These are phyloP conservation scores for Pleurozium schreberi DNA, from an alignment of 225 moss, liverwort and hornwort genomes.

Conservation along the genomic window DNA sequence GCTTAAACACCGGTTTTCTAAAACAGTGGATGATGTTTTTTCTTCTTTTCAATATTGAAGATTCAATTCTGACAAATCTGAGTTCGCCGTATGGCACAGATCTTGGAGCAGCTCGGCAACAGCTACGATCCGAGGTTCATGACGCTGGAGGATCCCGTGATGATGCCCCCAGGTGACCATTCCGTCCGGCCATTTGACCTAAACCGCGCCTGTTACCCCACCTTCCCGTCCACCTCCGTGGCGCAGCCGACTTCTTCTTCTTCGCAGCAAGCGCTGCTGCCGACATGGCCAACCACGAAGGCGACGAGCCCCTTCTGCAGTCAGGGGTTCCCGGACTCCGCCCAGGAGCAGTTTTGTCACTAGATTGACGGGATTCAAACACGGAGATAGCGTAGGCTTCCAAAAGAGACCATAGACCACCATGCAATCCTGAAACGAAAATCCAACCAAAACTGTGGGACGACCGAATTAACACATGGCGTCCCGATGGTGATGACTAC, in stretches of 20 bases:
- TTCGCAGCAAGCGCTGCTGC: neutral
- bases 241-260: neutral
- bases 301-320: conserved; percentile 6
- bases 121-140: conserved; percentile 13
- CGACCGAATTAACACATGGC: neutral
- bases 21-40: neutral
- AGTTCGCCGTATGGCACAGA: neutral
- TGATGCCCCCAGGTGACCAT: neutral
- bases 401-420: neutral
- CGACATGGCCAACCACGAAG: conserved; percentile 11
- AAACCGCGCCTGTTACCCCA: conserved; percentile 22
- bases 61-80: neutral
- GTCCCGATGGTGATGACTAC: neutral
- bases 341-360: conserved; percentile 52
- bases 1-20: neutral
- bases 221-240: neutral
- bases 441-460: neutral
- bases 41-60: neutral
- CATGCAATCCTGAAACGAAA: neutral
- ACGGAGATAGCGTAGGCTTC: neutral
- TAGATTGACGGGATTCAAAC: neutral
- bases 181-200: conserved; percentile 23
- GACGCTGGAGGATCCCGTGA: neutral
- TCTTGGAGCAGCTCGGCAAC: conserved; percentile 29
- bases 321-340: conserved; percentile 22